phyloP scores from a whole-genome alignment of 2,329 filamentous ascomycete genomes.

The Thelonectria discophora region DNA sequence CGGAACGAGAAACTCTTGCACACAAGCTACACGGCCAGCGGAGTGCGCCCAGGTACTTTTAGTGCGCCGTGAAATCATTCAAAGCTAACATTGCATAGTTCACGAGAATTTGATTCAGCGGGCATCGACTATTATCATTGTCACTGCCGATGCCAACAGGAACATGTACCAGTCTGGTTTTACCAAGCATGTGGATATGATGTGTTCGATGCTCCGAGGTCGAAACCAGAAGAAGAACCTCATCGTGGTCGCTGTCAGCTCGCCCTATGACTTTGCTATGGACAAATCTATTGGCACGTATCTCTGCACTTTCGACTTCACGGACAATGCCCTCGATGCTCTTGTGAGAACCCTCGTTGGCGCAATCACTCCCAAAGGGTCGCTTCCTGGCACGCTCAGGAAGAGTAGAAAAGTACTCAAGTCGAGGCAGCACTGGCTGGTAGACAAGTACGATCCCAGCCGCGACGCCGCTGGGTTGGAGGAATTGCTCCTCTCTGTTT shows the following conservation, averaged over 20 bases:
- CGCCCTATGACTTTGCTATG: conserved; percentile 95
- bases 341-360: conserved; percentile 86
- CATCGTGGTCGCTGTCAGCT: conserved; percentile 91
- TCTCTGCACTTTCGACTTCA: conserved; percentile 95
- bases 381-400: conserved; percentile 76
- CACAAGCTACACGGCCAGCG: conserved; percentile 94
- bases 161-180: conserved; percentile 95
- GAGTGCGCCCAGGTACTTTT: conserved; percentile 74
- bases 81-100: conserved; percentile 54
- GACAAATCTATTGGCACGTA: conserved; percentile 91
- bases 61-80: neutral
- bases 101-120: conserved; percentile 93
- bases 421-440: conserved; percentile 93
- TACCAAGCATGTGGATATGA: conserved; percentile 95
- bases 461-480: conserved; percentile 79
- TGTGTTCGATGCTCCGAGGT: conserved; percentile 84
- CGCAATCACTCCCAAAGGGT: conserved; percentile 69
- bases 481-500: conserved; percentile 75
- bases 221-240: conserved; percentile 86
- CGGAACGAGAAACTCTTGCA: conserved; percentile 88
- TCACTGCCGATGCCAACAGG: conserved; percentile 92
- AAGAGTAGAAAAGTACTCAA: conserved; percentile 89
- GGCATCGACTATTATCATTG: conserved; percentile 86
- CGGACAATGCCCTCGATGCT: conserved; percentile 87
- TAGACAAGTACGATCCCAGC: conserved; percentile 85